These are phyloP conservation scores for Xylaria grammica DNA, from an alignment of 495 filamentous ascomycete species.

Conservation along the genomic window DNA sequence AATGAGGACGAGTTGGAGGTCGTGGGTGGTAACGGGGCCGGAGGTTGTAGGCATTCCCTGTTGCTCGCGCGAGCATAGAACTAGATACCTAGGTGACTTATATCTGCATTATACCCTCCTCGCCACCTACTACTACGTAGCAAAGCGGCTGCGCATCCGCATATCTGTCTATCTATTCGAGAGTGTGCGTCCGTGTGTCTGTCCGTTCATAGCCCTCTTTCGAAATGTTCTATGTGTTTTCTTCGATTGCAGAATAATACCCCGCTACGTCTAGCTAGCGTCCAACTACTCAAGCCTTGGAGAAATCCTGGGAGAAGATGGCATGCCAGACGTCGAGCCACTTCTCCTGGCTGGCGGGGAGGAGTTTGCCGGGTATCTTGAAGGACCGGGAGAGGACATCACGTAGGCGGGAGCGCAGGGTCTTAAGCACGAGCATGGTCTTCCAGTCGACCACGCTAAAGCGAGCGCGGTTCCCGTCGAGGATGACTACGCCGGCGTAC, in stretches of 20 bases:
- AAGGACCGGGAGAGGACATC: slow-evolving; percentile 75
- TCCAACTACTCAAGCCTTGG: background rate
- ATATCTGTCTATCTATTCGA: no score
- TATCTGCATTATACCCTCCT: no score
- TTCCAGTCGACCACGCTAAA: slow-evolving; percentile 91
- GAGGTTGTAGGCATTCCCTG: no score
- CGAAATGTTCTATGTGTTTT: no score
- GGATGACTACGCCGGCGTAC: slow-evolving; percentile 81
- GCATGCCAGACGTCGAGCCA: slow-evolving; percentile 76
- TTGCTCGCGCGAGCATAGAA: no score
- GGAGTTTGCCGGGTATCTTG: slow-evolving; percentile 73
- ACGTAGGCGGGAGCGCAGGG: slow-evolving; percentile 67
- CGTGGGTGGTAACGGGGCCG: no score
- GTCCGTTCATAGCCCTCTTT: no score
- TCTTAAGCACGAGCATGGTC: slow-evolving; percentile 82
- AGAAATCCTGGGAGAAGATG: slow-evolving; percentile 49
- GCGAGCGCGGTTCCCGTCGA: slow-evolving; percentile 87
- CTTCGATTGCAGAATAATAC: no score
- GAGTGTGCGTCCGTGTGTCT: no score
- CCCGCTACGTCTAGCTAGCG: background rate
- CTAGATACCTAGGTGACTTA: no score
- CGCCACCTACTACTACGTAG: no score
- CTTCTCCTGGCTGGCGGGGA: slow-evolving; percentile 66
- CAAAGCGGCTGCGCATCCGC: no score
- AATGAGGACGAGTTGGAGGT: background rate